These are phyloP conservation scores for Trapa bicornis DNA, from an alignment of 345 rosid genomes.

Conservation along the genomic window DNA sequence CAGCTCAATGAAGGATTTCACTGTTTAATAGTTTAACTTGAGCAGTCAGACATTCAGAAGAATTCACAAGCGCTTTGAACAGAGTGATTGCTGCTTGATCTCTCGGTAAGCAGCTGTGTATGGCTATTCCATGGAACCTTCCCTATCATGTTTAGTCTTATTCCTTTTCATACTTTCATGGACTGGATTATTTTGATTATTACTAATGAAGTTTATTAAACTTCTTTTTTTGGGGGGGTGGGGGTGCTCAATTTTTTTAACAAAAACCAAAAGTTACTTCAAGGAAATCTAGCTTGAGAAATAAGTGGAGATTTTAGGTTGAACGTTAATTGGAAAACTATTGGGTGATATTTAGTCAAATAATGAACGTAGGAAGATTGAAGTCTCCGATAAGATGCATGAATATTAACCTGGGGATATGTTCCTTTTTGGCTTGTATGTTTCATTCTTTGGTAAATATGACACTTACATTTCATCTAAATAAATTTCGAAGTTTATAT, in stretches of 20 bases:
- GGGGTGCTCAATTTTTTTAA: neutral
- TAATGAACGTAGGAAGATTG: neutral
- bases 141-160: conserved; percentile 36
- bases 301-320: too few relatives aligned
- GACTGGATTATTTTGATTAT: neutral
- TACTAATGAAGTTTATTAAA: neutral
- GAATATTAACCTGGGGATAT: neutral
- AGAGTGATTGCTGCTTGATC: conserved; percentile 6
- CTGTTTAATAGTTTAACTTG: conserved; percentile 8
- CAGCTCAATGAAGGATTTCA: conserved; percentile 13
- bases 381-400: neutral
- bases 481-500: conserved; percentile 5
- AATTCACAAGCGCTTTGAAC: neutral
- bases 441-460: neutral
- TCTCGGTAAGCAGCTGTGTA: conserved; percentile 14
- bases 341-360: neutral
- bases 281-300: too few relatives aligned
- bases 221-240: neutral
- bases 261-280: too few relatives aligned
- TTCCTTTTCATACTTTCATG: neutral
- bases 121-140: conserved; percentile 67
- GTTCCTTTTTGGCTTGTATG: neutral
- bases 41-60: conserved; percentile 9
- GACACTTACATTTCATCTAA: neutral
- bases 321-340: neutral